Evolutionary conservation across 305 asterid genomes (phyloP).

Genomic region (Plantago coronopus): DNA sequence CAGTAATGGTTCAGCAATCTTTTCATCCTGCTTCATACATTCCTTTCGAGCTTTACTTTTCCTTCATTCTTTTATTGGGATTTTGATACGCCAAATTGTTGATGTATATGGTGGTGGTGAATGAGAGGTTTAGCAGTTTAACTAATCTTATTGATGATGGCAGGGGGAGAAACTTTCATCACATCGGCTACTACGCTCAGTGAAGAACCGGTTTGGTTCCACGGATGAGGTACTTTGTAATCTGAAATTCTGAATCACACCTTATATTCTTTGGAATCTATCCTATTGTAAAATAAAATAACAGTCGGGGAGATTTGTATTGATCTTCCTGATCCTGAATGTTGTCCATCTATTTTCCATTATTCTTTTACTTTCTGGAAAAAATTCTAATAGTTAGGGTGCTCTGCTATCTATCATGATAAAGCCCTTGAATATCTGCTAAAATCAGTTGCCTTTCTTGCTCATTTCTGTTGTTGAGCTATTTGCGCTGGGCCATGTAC

Average conservation of each 20-base stretch:
- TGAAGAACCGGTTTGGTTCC: constrained; percentile 94
- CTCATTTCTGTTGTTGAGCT: no score
- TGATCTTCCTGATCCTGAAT: no score
- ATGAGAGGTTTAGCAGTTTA: not conserved
- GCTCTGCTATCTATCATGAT: no score
- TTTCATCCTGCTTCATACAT: no score
- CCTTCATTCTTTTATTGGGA: not conserved
- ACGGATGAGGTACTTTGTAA: constrained; percentile 76
- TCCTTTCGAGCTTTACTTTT: not conserved
- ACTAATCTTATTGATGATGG: constrained; percentile 21
- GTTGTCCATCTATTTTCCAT: no score
- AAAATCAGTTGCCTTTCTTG: no score
- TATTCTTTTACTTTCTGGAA: no score
- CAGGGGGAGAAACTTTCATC: constrained; percentile 91
- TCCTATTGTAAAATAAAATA: not conserved
- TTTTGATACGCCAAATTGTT: not conserved
- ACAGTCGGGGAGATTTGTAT: no score
- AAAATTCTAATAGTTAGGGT: no score
- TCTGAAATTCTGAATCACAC: constrained; percentile 14
- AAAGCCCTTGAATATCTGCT: no score
- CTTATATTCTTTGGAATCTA: constrained; percentile 4
- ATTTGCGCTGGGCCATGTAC: no score
- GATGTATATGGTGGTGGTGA: not conserved
- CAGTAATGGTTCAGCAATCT: no score
- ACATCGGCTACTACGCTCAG: constrained; percentile 83